A percentile compares a stretch with the other conserved stretches of the same genome.
These are phyloP conservation scores for Artomyces pyxidatus DNA, from an alignment of 768 basidiomycete species.

Conservation along the genomic window DNA sequence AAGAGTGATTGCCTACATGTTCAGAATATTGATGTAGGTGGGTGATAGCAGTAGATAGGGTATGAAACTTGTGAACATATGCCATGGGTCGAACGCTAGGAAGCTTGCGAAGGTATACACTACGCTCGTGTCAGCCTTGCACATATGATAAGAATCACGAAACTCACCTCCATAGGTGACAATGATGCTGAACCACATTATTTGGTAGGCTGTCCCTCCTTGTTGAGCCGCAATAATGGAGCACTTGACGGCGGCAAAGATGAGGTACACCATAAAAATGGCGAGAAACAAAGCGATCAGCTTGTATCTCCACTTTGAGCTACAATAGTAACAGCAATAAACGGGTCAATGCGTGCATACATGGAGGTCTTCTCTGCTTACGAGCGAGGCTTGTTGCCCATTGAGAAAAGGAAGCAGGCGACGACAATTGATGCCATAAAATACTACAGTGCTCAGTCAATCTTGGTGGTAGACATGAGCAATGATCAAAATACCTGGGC, in stretches of 20 bases:
- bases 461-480: background rate
- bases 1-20: conserved; percentile 45
- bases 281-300: conserved; percentile 66
- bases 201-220: conserved; percentile 54
- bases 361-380: too few relatives aligned
- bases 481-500: conserved; percentile 45
- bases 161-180: conserved; percentile 73
- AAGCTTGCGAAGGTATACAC: conserved; percentile 73
- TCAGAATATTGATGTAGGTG: conserved; percentile 67
- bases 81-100: conserved; percentile 92
- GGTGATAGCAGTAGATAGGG: conserved; percentile 87
- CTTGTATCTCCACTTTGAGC: conserved; percentile 83
- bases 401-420: conserved; percentile 88
- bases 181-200: conserved; percentile 81
- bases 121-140: conserved; percentile 19
- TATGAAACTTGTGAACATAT: conserved; percentile 84
- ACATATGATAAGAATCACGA: background rate
- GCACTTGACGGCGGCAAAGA: conserved; percentile 77
- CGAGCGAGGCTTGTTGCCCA: conserved; percentile 93
- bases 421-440: conserved; percentile 77
- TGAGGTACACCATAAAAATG: conserved; percentile 74
- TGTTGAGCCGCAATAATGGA: conserved; percentile 63
- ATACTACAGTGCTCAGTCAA: conserved; percentile 39
- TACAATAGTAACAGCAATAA: conserved; percentile 26
- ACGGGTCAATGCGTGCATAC: too few relatives aligned